Base-by-base conservation (phyloP, 768 basidiomycete genomes). In the Termitomyces sp. region DNA sequence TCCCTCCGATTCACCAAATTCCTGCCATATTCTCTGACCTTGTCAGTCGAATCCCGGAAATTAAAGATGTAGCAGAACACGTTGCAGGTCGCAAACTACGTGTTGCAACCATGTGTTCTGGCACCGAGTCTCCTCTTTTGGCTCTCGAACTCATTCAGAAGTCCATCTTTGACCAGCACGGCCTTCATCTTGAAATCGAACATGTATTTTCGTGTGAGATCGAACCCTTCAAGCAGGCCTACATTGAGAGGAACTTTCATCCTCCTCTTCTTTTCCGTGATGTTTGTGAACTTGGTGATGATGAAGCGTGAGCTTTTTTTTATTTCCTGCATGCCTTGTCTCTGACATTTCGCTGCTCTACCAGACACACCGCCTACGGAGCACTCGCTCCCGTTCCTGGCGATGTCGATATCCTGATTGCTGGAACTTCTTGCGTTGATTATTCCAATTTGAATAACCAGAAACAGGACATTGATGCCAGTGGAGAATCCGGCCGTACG, bases 191-290 rank as follows among this genome's bases (percentile, higher is more conserved):
- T 59, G 83, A 89, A 28, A 79, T 94, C 55, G 91, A 96, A 72
- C 95, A 97, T 74, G 92, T 96, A 48, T 96, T 97, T 76, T 96
- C 94, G 1, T 97, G 94, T 74, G 94, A 97, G 76, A 96, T 97
- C 59, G 95, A 95, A 70, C 94, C 95, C 4, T 96, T 94, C 81
- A 96, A 97, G 75, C 95, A 96, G 71, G 96, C 95, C 0, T 97
- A 98, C 70, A 98, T 98, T 64, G 96, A 98, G 70, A 84, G 96
- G 36, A 98, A 98, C 73, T 98, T 98, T 71, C 85, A 89, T 44
- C 96, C 96, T 24, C 94, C 95, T 13, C 74, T 96, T 32, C 79
- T 98, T 38, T 98, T 97, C 73, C 86, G 96, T 52, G 96, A 98
- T 70, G 95, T 98, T 18, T 94, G 91, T 59, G 95, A 97, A 69